A percentile compares a stretch with the other conserved stretches of the same genome.
These are phyloP conservation scores for Calophaca sinica DNA, from an alignment of 306 rosid species.

Conservation along the genomic window DNA sequence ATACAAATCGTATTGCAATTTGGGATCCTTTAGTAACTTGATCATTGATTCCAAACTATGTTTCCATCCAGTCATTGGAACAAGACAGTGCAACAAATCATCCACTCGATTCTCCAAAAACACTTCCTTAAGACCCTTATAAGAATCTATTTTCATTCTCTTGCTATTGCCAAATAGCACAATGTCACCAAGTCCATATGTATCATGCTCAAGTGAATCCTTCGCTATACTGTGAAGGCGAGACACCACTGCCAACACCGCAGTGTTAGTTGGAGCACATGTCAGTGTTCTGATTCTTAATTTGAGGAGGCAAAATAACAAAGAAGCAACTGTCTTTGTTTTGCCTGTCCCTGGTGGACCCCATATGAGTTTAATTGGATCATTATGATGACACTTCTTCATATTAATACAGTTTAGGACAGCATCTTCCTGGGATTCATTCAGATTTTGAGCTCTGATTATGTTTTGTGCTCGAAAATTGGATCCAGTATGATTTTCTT, in stretches of 20 bases:
- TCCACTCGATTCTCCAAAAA: slow-evolving; percentile 46
- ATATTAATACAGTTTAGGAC: slow-evolving; percentile 52
- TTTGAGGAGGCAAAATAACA: slow-evolving; percentile 48
- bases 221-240: slow-evolving; percentile 34
- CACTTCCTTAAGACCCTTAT: slow-evolving; percentile 31
- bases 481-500: neutral
- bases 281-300: slow-evolving; percentile 57
- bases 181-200: slow-evolving; percentile 21
- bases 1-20: slow-evolving; percentile 13
- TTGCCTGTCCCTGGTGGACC: slow-evolving; percentile 79
- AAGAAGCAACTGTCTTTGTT: slow-evolving; percentile 64
- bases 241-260: slow-evolving; percentile 53
- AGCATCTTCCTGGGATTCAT: slow-evolving; percentile 56
- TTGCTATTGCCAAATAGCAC: slow-evolving; percentile 47
- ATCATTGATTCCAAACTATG: slow-evolving; percentile 39
- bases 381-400: slow-evolving; percentile 44
- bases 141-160: slow-evolving; percentile 48
- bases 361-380: slow-evolving; percentile 63
- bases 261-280: slow-evolving; percentile 73
- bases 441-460: slow-evolving; percentile 47
- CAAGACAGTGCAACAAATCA: slow-evolving; percentile 15
- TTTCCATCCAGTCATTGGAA: slow-evolving; percentile 42
- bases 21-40: slow-evolving; percentile 41
- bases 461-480: slow-evolving; percentile 3
- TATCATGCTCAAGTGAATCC: slow-evolving; percentile 1